These are phyloP conservation scores for Nannizziopsis barbatae DNA, from an alignment of 2,329 filamentous ascomycete species.

Conservation along the genomic window DNA sequence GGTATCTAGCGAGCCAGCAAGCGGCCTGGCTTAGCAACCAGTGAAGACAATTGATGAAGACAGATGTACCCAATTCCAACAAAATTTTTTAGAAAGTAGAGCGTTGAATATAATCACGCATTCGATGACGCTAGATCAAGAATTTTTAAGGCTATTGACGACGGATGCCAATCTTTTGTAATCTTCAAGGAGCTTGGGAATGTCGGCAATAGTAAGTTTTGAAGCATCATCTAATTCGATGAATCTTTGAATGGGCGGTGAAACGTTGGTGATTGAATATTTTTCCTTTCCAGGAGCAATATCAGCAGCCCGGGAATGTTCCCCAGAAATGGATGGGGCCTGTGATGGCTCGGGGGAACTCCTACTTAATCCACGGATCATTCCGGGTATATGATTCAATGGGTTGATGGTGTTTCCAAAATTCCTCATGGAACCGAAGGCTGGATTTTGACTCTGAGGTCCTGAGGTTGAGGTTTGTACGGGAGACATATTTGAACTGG, in stretches of 20 bases:
- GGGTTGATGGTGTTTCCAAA: slow-evolving; percentile 73
- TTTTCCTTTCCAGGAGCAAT: neutral
- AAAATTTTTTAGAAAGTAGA: too few species aligned
- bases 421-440: slow-evolving; percentile 70
- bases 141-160: slow-evolving; percentile 41
- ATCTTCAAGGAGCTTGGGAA: slow-evolving; percentile 59
- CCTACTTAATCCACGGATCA: slow-evolving; percentile 64
- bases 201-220: slow-evolving; percentile 62
- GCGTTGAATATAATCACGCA: too few species aligned
- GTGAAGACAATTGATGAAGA: too few species aligned
- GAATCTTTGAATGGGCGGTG: slow-evolving; percentile 60
- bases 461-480: slow-evolving; percentile 21
- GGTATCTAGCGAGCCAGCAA: too few species aligned
- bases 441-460: slow-evolving; percentile 39
- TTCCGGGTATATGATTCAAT: slow-evolving; percentile 63
- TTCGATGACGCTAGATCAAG: neutral
- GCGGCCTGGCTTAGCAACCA: too few species aligned
- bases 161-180: slow-evolving; percentile 60
- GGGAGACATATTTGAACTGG: slow-evolving; percentile 14
- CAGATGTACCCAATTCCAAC: too few species aligned
- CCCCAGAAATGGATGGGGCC: neutral
- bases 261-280: slow-evolving; percentile 17
- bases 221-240: slow-evolving; percentile 59
- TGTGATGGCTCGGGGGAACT: slow-evolving; percentile 36
- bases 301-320: slow-evolving; percentile 9